phyloP scores from a whole-genome alignment of 148 eudicot genomes.

The Heliamphora exappendiculata region DNA sequence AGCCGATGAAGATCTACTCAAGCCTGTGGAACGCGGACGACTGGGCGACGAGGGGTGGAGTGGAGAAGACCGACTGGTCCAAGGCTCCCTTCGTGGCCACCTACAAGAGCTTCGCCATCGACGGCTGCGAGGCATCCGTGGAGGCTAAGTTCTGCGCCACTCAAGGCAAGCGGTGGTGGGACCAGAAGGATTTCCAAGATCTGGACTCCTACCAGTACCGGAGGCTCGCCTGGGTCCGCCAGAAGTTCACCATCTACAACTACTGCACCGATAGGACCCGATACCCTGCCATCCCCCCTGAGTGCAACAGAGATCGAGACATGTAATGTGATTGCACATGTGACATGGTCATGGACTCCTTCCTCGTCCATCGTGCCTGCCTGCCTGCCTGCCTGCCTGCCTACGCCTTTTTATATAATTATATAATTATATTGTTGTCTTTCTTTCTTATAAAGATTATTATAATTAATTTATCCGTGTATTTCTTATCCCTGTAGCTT shows the following conservation, averaged over 20 bases:
- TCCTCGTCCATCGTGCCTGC: no score
- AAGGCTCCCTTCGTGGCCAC: slow-evolving; percentile 28
- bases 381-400: no score
- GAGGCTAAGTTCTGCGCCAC: slow-evolving; percentile 23
- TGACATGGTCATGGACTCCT: no score
- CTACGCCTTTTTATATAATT: no score
- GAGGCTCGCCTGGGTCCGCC: slow-evolving; percentile 21
- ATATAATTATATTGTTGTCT: no score
- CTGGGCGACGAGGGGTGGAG: slow-evolving; percentile 31
- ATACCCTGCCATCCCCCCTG: slow-evolving; percentile 17
- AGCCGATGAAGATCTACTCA: slow-evolving; percentile 29
- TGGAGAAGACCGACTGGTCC: slow-evolving; percentile 28
- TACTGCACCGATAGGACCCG: slow-evolving; percentile 20
- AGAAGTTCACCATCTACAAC: slow-evolving; percentile 22
- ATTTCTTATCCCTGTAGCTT: no score
- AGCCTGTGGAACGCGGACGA: slow-evolving; percentile 33
- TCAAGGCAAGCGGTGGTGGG: slow-evolving; percentile 27
- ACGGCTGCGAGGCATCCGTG: slow-evolving; percentile 27
- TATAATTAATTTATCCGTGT: no score
- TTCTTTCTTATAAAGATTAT: no score
- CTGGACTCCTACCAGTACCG: slow-evolving; percentile 20
- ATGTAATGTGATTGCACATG: no score
- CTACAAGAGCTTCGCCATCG: slow-evolving; percentile 19
- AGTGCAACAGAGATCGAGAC: slow-evolving; percentile 23
- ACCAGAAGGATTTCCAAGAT: slow-evolving; percentile 27